These are phyloP conservation scores for Leucaena leucocephala DNA, from an alignment of 306 rosid genomes.

Conservation along the genomic window DNA sequence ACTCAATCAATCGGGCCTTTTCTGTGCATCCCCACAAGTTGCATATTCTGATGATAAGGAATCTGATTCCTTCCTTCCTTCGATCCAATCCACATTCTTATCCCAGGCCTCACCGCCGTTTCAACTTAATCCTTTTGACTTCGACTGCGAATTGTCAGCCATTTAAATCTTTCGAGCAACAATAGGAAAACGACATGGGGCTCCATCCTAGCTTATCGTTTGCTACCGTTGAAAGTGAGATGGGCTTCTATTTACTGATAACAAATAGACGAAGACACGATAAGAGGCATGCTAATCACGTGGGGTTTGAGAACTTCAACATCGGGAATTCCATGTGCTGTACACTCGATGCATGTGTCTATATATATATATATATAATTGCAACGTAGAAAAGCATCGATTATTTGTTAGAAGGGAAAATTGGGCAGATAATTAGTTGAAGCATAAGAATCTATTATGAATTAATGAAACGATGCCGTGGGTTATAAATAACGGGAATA, in stretches of 20 bases:
- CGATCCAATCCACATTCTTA: slow-evolving; percentile 2
- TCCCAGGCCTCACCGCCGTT: not conserved
- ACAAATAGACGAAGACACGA: not conserved
- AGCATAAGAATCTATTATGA: too few species aligned
- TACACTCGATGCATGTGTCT: not conserved
- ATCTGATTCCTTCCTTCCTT: slow-evolving; percentile 16
- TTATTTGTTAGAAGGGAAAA: not conserved
- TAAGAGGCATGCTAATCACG: not conserved
- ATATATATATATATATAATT: too few species aligned
- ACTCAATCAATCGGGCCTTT: not conserved
- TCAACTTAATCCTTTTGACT: not conserved
- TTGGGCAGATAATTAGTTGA: not conserved
- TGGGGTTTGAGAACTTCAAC: not conserved
- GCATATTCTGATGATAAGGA: slow-evolving; percentile 19
- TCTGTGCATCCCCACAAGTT: not conserved
- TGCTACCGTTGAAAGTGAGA: not conserved
- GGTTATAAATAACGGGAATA: too few species aligned
- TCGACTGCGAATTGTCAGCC: not conserved
- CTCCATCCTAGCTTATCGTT: not conserved
- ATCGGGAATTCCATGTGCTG: not conserved
- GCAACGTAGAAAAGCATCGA: not conserved
- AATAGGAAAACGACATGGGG: not conserved
- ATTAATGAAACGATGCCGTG: not conserved
- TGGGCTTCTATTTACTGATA: not conserved
- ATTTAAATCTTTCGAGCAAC: not conserved